Percentiles rank a stretch among this genome's conserved stretches.
These are phyloP conservation scores for Penicillium oxalicum DNA, from an alignment of 2,329 filamentous ascomycete species.

Conservation along the genomic window DNA sequence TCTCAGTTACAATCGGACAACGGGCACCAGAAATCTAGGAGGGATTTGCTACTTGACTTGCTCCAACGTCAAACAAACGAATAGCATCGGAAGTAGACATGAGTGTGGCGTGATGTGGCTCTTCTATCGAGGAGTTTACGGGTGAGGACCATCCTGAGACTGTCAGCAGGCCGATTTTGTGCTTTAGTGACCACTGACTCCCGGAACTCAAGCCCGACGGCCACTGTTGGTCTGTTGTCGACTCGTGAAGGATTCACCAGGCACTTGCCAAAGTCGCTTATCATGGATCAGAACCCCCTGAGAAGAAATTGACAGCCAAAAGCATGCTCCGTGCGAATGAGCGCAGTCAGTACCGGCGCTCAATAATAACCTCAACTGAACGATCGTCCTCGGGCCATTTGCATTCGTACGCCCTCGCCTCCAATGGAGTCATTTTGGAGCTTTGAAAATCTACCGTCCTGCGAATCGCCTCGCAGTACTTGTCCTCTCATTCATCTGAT, in stretches of 20 bases:
- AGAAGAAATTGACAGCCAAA: no score
- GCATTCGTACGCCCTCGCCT: no score
- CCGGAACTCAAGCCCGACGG: background rate
- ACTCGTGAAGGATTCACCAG: slow-evolving; percentile 4
- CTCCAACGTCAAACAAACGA: slow-evolving; percentile 27
- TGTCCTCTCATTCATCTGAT: no score
- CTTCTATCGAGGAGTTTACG: slow-evolving; percentile 11
- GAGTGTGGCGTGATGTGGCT: slow-evolving; percentile 19
- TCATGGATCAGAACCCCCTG: no score
- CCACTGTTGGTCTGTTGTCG: slow-evolving; percentile 26
- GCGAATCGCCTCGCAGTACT: no score
- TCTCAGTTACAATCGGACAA: background rate
- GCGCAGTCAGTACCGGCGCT: no score
- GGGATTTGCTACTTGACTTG: slow-evolving; percentile 21
- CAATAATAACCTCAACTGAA: no score
- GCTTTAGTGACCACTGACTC: background rate
- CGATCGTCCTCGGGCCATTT: no score
- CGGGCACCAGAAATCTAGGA: background rate
- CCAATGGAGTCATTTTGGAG: no score
- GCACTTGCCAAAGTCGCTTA: no score
- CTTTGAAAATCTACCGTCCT: no score
- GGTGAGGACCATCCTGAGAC: slow-evolving; percentile 9
- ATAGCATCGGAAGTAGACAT: slow-evolving; percentile 23
- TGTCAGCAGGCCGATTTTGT: background rate
- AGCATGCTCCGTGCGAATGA: no score